These are phyloP conservation scores for Podospora conica DNA, from an alignment of 495 filamentous ascomycete genomes.

Conservation along the genomic window DNA sequence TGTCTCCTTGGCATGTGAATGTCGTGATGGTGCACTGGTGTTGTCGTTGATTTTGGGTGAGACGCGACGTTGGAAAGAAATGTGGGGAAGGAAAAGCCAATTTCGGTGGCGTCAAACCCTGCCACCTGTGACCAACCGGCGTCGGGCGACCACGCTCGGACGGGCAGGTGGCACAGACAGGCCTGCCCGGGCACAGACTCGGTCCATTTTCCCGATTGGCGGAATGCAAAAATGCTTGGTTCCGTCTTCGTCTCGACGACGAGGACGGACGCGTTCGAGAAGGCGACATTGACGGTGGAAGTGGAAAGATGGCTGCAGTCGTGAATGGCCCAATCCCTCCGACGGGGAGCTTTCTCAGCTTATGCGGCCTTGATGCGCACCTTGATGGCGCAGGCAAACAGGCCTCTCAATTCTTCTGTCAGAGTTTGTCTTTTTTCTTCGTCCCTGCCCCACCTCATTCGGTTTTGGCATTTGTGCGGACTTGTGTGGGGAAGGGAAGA, in stretches of 20 bases:
- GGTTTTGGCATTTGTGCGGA: not conserved
- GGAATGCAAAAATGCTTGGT: not conserved
- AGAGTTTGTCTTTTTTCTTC: not conserved
- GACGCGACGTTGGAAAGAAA: not conserved
- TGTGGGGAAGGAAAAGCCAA: not conserved
- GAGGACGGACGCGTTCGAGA: too few species aligned
- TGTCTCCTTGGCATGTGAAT: too few species aligned
- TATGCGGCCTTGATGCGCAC: too few species aligned
- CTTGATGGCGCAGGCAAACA: too few species aligned
- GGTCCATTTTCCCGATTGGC: not conserved
- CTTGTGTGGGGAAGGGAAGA: not conserved
- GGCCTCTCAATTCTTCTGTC: too few species aligned
- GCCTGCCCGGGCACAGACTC: too few species aligned
- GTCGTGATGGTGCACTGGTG: too few species aligned
- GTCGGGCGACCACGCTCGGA: not conserved
- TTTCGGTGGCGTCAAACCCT: not conserved
- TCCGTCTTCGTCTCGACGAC: too few species aligned
- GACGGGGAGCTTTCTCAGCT: too few species aligned
- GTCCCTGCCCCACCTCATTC: not conserved
- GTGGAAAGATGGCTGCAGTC: too few species aligned
- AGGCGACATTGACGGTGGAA: not conserved
- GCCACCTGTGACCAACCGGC: not conserved
- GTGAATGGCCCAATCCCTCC: too few species aligned
- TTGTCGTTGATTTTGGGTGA: not conserved
- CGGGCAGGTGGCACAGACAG: not conserved